A percentile compares a stretch with the other conserved stretches of the same genome.
phyloP scores from a whole-genome alignment of 2,329 filamentous ascomycete genomes.

The Colletotrichum agaves region DNA sequence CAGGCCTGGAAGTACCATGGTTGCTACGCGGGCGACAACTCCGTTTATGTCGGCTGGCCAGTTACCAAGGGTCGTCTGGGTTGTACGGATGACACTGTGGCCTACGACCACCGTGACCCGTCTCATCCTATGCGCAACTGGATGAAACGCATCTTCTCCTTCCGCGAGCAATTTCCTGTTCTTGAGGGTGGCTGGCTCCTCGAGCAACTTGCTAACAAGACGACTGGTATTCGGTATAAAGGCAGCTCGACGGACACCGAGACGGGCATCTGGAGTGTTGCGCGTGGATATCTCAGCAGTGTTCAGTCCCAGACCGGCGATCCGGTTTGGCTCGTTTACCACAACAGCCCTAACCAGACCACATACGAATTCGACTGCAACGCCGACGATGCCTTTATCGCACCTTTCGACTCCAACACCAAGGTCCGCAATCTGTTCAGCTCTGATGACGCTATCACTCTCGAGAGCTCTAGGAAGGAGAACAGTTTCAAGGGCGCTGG shows the following conservation, averaged over 20 bases:
- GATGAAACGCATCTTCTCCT: constrained; percentile 70
- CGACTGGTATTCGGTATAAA: constrained; percentile 59
- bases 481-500: constrained; percentile 59
- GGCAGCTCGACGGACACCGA: constrained; percentile 66
- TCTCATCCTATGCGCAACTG: constrained; percentile 70
- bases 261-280: constrained; percentile 69
- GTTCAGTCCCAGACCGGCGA: constrained; percentile 64
- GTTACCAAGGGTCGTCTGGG: constrained; percentile 63
- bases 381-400: constrained; percentile 60
- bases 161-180: constrained; percentile 65
- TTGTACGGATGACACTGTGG: constrained; percentile 66
- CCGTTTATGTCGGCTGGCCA: constrained; percentile 68
- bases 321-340: constrained; percentile 62
- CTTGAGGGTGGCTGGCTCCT: constrained; percentile 69
- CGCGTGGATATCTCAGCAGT: constrained; percentile 59
- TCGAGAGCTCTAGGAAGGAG: constrained; percentile 57
- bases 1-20: constrained; percentile 73
- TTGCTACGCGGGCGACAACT: constrained; percentile 67
- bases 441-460: constrained; percentile 65
- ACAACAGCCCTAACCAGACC: constrained; percentile 58
- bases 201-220: constrained; percentile 66
- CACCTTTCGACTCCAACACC: constrained; percentile 65
- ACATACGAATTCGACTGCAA: constrained; percentile 68
- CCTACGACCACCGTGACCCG: constrained; percentile 71
- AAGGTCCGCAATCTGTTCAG: constrained; percentile 72